Conservation (phyloP, 2,329 filamentous ascomycete genomes). For the Fusarium nygamai region DNA sequence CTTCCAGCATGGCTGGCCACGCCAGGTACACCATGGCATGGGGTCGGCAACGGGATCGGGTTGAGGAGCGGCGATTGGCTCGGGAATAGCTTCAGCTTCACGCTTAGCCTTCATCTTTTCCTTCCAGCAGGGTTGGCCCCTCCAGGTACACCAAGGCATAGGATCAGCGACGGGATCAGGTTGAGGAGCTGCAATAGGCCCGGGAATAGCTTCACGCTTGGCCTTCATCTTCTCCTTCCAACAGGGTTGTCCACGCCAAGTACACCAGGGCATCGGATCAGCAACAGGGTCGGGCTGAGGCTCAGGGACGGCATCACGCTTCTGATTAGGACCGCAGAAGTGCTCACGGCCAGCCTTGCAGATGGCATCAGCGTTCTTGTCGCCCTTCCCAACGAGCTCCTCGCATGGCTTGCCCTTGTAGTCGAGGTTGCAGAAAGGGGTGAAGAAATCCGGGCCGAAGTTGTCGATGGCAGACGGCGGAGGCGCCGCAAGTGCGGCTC, state of each 20-base stretch:
- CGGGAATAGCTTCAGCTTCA: background rate
- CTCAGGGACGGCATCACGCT: too few species aligned
- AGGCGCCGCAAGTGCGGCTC: slow-evolving; percentile 14
- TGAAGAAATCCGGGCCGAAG: slow-evolving; percentile 3
- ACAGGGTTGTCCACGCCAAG: background rate
- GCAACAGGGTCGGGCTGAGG: background rate
- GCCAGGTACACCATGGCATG: slow-evolving; percentile 47
- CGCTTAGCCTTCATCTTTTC: background rate
- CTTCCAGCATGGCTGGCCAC: slow-evolving; percentile 54
- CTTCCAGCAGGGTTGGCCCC: slow-evolving; percentile 21
- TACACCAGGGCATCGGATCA: slow-evolving; percentile 5
- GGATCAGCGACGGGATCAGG: slow-evolving; percentile 17
- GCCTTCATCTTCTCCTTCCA: slow-evolving; percentile 8
- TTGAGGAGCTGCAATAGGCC: background rate
- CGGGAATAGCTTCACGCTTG: background rate
- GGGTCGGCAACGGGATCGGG: slow-evolving; percentile 10
- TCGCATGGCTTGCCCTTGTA: slow-evolving; percentile 3
- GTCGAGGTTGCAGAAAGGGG: background rate
- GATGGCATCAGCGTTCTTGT: background rate
- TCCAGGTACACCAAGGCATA: slow-evolving; percentile 7
- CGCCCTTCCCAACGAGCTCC: background rate
- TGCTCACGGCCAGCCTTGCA: background rate
- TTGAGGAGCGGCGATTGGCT: background rate
- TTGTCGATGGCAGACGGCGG: background rate
- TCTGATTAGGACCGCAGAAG: background rate